Evolutionary conservation across 495 filamentous ascomycete genomes (phyloP).

Genomic region (Amniculicola lignicola): DNA sequence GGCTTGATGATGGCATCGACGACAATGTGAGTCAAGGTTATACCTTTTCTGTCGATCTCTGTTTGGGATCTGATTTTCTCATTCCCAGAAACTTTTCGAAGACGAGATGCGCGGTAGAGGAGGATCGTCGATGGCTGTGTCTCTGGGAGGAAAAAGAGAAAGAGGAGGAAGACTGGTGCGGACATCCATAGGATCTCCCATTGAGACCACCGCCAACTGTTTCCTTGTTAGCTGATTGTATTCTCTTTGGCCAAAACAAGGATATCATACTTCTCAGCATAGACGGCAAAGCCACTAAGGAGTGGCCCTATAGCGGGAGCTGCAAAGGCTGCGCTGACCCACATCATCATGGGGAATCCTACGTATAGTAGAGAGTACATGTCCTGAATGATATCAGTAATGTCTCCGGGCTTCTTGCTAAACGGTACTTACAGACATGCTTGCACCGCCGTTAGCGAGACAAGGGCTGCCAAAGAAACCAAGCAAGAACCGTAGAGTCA

Average conservation of each 20-base stretch:
- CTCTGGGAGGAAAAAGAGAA: conserved; percentile 55
- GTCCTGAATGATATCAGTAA: conserved; percentile 16
- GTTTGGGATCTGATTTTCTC: conserved; percentile 33
- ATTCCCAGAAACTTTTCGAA: conserved; percentile 43
- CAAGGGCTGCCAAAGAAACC: conserved; percentile 27
- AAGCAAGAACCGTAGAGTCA: conserved; percentile 34
- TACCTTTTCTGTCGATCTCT: conserved; percentile 38
- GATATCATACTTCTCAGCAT: conserved; percentile 8
- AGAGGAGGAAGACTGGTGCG: conserved; percentile 44
- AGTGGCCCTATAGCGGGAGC: conserved; percentile 57
- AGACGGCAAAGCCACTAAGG: conserved; percentile 55
- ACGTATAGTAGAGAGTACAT: conserved; percentile 43
- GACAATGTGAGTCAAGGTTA: conserved; percentile 45
- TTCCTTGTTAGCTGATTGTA: background rate
- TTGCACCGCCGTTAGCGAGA: conserved; percentile 32
- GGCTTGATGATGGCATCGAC: conserved; percentile 59
- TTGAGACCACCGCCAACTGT: conserved; percentile 37
- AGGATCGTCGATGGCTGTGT: conserved; percentile 51
- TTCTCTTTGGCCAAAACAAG: background rate
- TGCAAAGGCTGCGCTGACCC: conserved; percentile 46
- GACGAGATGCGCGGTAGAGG: conserved; percentile 50
- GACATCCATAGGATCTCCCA: conserved; percentile 48
- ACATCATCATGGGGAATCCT: conserved; percentile 48
- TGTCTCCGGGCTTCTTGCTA: too few relatives aligned
- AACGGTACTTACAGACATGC: conserved; percentile 26